Base-by-base conservation (phyloP, 768 basidiomycete species). In the Mycena crocata region DNA sequence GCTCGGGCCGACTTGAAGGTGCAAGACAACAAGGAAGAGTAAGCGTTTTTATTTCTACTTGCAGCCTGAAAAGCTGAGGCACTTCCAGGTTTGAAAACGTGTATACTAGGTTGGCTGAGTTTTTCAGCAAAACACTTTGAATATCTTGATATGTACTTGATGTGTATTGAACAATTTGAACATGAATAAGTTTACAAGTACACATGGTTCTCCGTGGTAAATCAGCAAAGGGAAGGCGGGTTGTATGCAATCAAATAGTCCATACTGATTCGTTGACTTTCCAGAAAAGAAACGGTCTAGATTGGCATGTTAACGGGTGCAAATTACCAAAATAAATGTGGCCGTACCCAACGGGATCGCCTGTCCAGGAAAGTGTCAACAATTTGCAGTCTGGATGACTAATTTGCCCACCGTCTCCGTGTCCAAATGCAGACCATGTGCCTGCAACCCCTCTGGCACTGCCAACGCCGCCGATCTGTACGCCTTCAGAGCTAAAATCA, bases 391-490 rank as follows among this genome's bases (percentile, higher is more conserved):
- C 2, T 23, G 34, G 19, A 21, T 4, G 5, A 15, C 2, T 12
- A 35, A 52, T 15, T 19, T 30, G 67, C 70, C 44, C 62, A 87
- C 88, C 86, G 64, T 81, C 82, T 57, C 86, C 87, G 66, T 92
- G 91, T 62, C 79, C 73, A 6, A 84, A 85, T 1, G 89, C 88
- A 7, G 87, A 87, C 92, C 92, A 94, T 10, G 85, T 81, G 6
- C 93, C 91, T 31, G 89, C 82, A 26, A 93, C 80, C 8, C 92
- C 92, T 46, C 83, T 83, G 14, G 88, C 88, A 73, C 90, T 92
- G 31, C 84, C 87, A 21, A 89, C 80, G 28, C 84, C 84, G 12
- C 92, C 91, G 26, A 93, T 73, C 73, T 93, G 91, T 3, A 89
- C 81, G 26, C 89, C 90, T 75, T 87, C 87, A 19, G 89, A 90